Conservation (phyloP, 352 stramenopile species). For the Phytopythium sindhum region DNA sequence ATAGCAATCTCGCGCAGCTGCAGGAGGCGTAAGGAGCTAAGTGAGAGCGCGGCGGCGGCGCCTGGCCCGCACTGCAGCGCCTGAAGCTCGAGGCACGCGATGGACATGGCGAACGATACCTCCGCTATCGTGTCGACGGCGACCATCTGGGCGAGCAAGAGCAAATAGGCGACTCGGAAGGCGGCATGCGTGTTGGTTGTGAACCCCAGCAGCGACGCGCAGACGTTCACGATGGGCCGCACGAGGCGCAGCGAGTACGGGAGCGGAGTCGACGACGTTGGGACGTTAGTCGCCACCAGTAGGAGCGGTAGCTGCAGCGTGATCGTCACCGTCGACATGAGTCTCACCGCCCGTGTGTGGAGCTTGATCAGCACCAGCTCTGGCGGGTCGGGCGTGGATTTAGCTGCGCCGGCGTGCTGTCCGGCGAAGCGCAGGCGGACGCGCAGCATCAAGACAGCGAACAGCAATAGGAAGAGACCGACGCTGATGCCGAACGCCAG, state of each 20-base stretch:
- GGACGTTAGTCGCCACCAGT: constrained; percentile 13
- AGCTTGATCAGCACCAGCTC: constrained; percentile 59
- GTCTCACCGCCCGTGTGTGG: constrained; percentile 40
- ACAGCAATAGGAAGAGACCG: constrained; percentile 30
- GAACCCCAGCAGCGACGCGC: constrained; percentile 51
- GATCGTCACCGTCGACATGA: constrained; percentile 42
- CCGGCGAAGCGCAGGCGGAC: constrained; percentile 22
- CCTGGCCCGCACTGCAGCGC: constrained; percentile 43
- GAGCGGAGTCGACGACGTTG: constrained; percentile 12
- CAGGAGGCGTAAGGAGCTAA: constrained; percentile 24
- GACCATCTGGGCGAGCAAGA: constrained; percentile 34
- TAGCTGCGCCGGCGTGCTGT: constrained; percentile 7
- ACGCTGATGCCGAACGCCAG: constrained; percentile 32
- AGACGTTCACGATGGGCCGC: constrained; percentile 42
- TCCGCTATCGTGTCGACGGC: constrained; percentile 46
- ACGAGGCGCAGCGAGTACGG: constrained; percentile 48
- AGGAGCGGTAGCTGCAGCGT: constrained; percentile 40
- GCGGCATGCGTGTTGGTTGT: constrained; percentile 68
- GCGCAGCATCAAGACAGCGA: constrained; percentile 18
- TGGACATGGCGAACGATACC: constrained; percentile 53
- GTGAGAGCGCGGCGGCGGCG: constrained; percentile 16
- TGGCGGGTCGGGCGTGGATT: constrained; percentile 34
- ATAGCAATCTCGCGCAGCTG: constrained; percentile 34
- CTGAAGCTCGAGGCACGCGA: constrained; percentile 39
- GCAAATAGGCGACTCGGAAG: constrained; percentile 41